Evolutionary conservation across 257 asterid genomes (phyloP), one percentile per base, ranked within the genome.

Genomic region (Cruciata laevipes): DNA sequence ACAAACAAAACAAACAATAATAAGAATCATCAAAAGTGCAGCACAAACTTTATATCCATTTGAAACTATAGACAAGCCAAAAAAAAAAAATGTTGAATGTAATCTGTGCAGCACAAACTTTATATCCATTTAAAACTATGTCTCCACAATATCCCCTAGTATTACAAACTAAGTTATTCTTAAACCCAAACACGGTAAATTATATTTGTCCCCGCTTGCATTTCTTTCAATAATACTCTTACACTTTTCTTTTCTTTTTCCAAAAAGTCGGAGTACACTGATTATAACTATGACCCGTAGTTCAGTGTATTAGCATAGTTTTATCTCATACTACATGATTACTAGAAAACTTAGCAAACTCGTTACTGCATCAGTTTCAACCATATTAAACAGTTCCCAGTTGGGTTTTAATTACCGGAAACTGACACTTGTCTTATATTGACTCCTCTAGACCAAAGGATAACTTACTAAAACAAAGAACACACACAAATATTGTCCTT

Each of bases 11-110:
- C 38, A 51, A 51, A 11, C 58, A 55, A 55, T 12, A 55, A 55
- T 71, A 71, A 74, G 76, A 67, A 63, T 70, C 38, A 35, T 59
- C 17, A 65, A 38, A 6, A n/a, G n/a, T n/a, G n/a, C n/a, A n/a
- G n/a, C n/a, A n/a, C n/a, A n/a, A n/a, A n/a, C n/a, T n/a, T n/a
- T n/a, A n/a, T n/a, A n/a, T n/a, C n/a, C n/a, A n/a, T n/a, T n/a
- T n/a, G n/a, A n/a, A n/a, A n/a, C n/a, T n/a, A n/a, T 24, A 24
- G 11, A 57, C 32, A 23, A 57, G 38, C 17, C 17, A 55, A 27
- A 4, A 4, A 55, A 27, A 4, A 4, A 12, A 55, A n/a, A 71
- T 16, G 32, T 30, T 13, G 37, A 52, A 56, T 57, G n/a, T n/a
- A n/a, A n/a, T n/a, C n/a, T n/a, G n/a, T n/a, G 23, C 56, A 32